Conservation (phyloP, 2,329 filamentous ascomycete genomes). For the Cladophialophora exuberans region DNA sequence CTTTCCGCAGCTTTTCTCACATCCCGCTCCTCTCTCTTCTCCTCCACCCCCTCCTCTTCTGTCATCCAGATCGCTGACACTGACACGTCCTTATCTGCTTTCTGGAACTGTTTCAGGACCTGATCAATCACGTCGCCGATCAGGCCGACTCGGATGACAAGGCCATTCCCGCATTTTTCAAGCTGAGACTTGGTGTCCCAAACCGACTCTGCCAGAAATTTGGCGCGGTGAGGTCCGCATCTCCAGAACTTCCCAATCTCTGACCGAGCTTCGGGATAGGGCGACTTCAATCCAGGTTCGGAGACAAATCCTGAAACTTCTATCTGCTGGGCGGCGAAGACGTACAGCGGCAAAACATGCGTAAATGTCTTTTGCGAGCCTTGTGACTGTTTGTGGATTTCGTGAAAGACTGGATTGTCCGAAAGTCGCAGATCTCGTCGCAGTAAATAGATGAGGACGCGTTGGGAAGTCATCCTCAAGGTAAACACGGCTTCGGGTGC, state of each 20-base stretch:
- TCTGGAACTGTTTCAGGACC: slow-evolving; percentile 57
- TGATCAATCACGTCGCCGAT: slow-evolving; percentile 61
- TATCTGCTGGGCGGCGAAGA: slow-evolving; percentile 71
- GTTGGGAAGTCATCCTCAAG: slow-evolving; percentile 36
- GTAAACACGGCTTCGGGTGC: neutral
- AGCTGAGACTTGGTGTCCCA: slow-evolving; percentile 72
- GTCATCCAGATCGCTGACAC: slow-evolving; percentile 75
- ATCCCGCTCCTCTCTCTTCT: slow-evolving; percentile 64
- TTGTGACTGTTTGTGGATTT: slow-evolving; percentile 53
- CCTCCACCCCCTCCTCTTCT: slow-evolving; percentile 69
- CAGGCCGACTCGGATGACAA: slow-evolving; percentile 67
- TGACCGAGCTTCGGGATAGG: slow-evolving; percentile 71
- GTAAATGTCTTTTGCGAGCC: slow-evolving; percentile 54
- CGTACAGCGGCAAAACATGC: slow-evolving; percentile 71
- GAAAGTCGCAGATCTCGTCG: slow-evolving; percentile 72
- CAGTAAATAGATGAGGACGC: slow-evolving; percentile 70
- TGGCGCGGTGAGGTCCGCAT: slow-evolving; percentile 71
- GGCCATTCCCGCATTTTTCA: slow-evolving; percentile 60
- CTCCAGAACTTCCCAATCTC: slow-evolving; percentile 70
- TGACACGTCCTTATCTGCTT: slow-evolving; percentile 44
- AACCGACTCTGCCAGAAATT: slow-evolving; percentile 72
- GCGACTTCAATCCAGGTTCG: slow-evolving; percentile 50
- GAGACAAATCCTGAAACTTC: slow-evolving; percentile 76
- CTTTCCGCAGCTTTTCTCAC: slow-evolving; percentile 58
- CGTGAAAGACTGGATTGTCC: slow-evolving; percentile 75